These are phyloP conservation scores for Tetrahymena malaccensis DNA, from an alignment of 73 alveolate genomes.

Conservation along the genomic window DNA sequence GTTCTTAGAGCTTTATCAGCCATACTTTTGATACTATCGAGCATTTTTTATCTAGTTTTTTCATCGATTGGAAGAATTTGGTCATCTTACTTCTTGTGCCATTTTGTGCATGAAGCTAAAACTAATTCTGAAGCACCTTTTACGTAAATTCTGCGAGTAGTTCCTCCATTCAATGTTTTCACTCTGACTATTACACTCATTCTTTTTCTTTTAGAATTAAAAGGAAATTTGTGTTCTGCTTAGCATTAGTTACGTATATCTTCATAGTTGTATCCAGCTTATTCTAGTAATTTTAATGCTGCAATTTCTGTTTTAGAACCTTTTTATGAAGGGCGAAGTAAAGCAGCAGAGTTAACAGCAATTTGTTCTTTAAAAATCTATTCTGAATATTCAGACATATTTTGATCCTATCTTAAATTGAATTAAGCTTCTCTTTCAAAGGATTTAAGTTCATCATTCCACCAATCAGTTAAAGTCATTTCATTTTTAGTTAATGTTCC, in stretches of 20 bases:
- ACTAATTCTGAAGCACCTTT: conserved; percentile 45
- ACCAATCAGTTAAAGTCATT: conserved; percentile 26
- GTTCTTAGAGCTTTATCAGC: conserved; percentile 75
- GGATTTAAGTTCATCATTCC: conserved; percentile 28
- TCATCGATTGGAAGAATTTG: neutral
- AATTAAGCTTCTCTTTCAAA: neutral
- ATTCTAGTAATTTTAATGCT: conserved; percentile 10
- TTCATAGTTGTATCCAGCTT: conserved; percentile 8
- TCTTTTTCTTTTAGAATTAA: conserved; percentile 34
- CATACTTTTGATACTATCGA: conserved; percentile 37
- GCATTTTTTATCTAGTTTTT: conserved; percentile 1
- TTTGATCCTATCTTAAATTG: neutral
- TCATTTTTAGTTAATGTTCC: conserved; percentile 28
- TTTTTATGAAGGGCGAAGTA: neutral
- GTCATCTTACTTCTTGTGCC: neutral
- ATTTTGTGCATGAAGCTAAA: neutral
- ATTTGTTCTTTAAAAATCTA: neutral
- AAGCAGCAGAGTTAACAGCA: neutral
- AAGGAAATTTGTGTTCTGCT: conserved; percentile 6
- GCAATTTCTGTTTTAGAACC: conserved; percentile 46
- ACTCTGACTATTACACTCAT: conserved; percentile 22
- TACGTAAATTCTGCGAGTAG: neutral
- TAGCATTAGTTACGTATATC: neutral
- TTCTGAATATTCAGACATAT: neutral
- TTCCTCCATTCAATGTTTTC: neutral